Evolutionary conservation across 345 rosid species (phyloP), one percentile per base, ranked within the genome.

Genomic region (Pistacia integerrima): DNA sequence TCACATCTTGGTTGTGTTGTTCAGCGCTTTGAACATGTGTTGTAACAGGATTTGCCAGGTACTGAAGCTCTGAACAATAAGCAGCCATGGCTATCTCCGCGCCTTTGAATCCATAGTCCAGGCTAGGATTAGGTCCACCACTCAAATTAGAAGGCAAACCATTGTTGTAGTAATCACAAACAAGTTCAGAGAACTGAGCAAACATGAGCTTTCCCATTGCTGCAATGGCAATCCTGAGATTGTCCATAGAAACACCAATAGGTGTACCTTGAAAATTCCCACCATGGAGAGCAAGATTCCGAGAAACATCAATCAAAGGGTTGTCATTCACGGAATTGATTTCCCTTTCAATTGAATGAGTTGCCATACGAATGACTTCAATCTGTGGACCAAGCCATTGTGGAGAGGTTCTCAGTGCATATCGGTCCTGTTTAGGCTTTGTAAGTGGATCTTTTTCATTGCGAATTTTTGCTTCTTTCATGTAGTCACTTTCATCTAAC

Each of bases 231-330:
- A 87, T 77, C 60, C 90, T 76, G 70, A 83, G 86, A 62, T 87
- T 87, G 74, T 87, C 90, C 90, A 87, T 87, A 8, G 90, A 87
- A 51, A 87, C 87, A 28, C 90, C 90, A 16, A 87, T 85, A 10
- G 90, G 90, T 4, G 90, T 87, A 16, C 90, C 90, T 64, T 87
- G 90, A 78, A 87, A 87, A 76, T 87, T 87, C 59, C 90, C 90
- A 49, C 90, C 90, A 20, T 87, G 90, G 38, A 87, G 79, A 36
- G 90, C 90, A 1, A 77, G 71, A 13, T 83, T 77, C 0, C 85
- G 81, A 25, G 83, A 25, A 1, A 87, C 88, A 54, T 87, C 90
- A 25, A 87, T 87, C 56, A 85, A 67, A 0, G 90, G 90, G 64
- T 87, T 87, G 33, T 87, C 90, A 6, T 87, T 87, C 13, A 87